phyloP scores from a whole-genome alignment of 257 asterid species.

The Solanum paucissectum region DNA sequence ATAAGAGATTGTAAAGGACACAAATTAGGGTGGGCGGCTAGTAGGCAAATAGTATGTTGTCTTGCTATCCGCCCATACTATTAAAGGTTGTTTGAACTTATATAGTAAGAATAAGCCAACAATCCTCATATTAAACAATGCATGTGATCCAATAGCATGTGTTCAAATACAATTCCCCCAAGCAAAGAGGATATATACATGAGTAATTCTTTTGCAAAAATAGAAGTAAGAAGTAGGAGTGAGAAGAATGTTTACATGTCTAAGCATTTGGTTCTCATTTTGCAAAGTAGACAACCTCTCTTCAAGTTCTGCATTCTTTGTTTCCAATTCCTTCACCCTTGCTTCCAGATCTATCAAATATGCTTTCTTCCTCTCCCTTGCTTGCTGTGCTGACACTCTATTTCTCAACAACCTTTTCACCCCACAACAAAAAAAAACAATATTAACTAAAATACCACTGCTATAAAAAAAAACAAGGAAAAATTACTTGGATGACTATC shows the following conservation, averaged over 20 bases:
- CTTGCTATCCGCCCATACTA: neutral
- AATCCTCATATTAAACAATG: neutral
- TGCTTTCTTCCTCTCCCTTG: slow-evolving; percentile 99
- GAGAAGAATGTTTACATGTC: slow-evolving; percentile 50
- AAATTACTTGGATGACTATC: too few species aligned
- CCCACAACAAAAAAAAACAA: slow-evolving; percentile 5
- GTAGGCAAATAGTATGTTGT: neutral
- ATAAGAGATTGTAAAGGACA: neutral
- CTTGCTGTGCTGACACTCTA: slow-evolving; percentile 98
- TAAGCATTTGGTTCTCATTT: slow-evolving; percentile 95
- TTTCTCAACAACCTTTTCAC: slow-evolving; percentile 80
- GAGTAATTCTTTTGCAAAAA: neutral
- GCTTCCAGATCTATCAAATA: slow-evolving; percentile 82
- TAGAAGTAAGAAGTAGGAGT: neutral
- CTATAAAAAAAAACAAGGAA: too few species aligned
- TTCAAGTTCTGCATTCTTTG: slow-evolving; percentile 92
- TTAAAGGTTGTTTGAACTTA: neutral
- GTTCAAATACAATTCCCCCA: neutral
- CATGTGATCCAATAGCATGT: neutral
- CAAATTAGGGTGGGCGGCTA: neutral
- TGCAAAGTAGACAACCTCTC: slow-evolving; percentile 88
- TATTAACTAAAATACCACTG: neutral
- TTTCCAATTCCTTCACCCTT: slow-evolving; percentile 79
- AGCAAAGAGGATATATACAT: neutral
- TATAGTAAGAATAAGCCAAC: neutral